Conservation (phyloP, 805 yeast species). For the Zygosaccharomyces kombuchaensis region DNA sequence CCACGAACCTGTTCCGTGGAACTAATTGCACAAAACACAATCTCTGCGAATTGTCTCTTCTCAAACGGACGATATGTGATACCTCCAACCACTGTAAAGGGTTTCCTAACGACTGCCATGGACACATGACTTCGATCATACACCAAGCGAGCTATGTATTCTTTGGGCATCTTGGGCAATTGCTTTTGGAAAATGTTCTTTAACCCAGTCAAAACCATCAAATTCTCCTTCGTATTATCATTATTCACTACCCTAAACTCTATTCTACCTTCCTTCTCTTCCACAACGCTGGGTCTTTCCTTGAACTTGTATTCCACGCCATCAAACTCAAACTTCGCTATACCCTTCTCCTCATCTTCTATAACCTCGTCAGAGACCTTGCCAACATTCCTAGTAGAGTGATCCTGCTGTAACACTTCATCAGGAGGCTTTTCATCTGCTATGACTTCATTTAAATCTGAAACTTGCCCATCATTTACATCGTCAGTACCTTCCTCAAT, state of each 20-base stretch:
- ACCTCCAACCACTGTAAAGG: slow-evolving; percentile 95
- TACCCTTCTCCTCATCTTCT: slow-evolving; percentile 35
- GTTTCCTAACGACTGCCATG: slow-evolving; percentile 92
- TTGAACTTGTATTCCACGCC: slow-evolving; percentile 78
- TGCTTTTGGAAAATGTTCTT: slow-evolving; percentile 96
- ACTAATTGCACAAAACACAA: slow-evolving; percentile 96
- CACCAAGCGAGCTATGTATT: slow-evolving; percentile 89
- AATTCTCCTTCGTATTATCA: slow-evolving; percentile 79
- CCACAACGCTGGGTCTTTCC: slow-evolving; percentile 91
- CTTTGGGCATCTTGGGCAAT: slow-evolving; percentile 97
- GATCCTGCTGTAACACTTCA: slow-evolving; percentile 7
- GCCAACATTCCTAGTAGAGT: slow-evolving; percentile 7
- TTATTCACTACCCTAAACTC: slow-evolving; percentile 96
- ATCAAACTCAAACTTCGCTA: slow-evolving; percentile 48
- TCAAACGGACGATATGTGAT: slow-evolving; percentile 94
- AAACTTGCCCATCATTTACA: background rate
- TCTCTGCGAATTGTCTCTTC: slow-evolving; percentile 88
- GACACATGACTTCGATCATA: slow-evolving; percentile 93
- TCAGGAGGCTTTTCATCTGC: background rate
- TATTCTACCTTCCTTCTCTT: slow-evolving; percentile 87
- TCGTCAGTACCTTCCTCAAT: slow-evolving; percentile 4
- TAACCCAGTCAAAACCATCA: slow-evolving; percentile 90
- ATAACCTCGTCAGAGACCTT: slow-evolving; percentile 22
- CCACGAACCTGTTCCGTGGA: slow-evolving; percentile 98
- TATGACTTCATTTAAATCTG: slow-evolving; percentile 5